These are phyloP conservation scores for Heteromeles arbutifolia DNA, from an alignment of 306 rosid species.

Conservation along the genomic window DNA sequence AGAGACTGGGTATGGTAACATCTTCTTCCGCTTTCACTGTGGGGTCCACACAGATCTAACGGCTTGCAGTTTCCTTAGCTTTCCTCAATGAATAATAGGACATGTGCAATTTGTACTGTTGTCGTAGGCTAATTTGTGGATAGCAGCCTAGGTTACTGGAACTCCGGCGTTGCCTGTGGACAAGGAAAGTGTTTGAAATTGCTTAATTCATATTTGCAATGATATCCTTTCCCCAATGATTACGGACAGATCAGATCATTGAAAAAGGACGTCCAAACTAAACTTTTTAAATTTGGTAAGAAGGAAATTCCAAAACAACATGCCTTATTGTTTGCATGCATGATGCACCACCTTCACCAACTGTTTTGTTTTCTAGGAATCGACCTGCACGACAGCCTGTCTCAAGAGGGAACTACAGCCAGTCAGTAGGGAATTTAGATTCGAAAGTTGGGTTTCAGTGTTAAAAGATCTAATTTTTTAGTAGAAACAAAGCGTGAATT, in stretches of 20 bases:
- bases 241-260: background rate
- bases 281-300: background rate
- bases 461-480: no score
- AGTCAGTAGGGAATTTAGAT: no score
- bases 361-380: background rate
- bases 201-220: background rate
- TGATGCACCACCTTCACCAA: background rate
- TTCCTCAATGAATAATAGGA: background rate
- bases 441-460: no score
- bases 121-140: background rate
- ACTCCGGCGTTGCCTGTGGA: background rate
- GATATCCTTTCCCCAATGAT: background rate
- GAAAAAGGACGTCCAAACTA: background rate
- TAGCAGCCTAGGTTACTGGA: background rate
- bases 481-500: no score
- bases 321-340: constrained; percentile 5
- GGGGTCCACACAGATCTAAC: background rate
- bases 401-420: background rate
- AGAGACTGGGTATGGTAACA: no score
- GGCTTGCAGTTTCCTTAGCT: no score
- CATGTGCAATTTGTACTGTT: background rate
- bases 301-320: background rate
- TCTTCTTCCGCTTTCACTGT: background rate
- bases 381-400: background rate
- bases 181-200: background rate